phyloP scores from a whole-genome alignment of 2,329 filamentous ascomycete species.

The Magnaporthiopsis rhizophila region DNA sequence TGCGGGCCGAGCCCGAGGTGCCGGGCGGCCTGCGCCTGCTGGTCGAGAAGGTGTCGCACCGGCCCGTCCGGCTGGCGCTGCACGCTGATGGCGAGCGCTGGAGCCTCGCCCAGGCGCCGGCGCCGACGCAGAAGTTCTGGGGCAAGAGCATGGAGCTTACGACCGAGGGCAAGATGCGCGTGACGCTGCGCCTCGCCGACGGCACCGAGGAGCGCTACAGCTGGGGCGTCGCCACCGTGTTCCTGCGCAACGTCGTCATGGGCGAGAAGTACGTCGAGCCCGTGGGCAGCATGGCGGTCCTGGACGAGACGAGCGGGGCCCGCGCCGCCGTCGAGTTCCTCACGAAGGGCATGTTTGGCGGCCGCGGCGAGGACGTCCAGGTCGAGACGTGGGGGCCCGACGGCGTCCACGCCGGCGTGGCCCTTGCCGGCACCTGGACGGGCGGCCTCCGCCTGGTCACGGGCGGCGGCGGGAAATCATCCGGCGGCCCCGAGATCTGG shows the following conservation, averaged over 20 bases:
- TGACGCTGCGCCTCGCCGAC: constrained; percentile 60
- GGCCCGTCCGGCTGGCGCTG: constrained; percentile 85
- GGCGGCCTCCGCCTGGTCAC: constrained; percentile 54
- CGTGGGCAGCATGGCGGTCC: constrained; percentile 78
- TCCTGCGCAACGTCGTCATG: constrained; percentile 91
- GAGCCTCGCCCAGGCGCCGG: constrained; percentile 81
- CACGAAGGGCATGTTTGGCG: constrained; percentile 93
- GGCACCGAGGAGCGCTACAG: constrained; percentile 68
- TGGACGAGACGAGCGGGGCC: constrained; percentile 75
- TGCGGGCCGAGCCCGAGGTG: constrained; percentile 70
- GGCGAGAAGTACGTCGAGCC: constrained; percentile 98
- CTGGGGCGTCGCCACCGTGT: constrained; percentile 82
- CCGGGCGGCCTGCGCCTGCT: constrained; percentile 81
- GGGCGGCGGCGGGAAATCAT: constrained; percentile 24
- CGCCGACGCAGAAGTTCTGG: constrained; percentile 96
- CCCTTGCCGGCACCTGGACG: constrained; percentile 81
- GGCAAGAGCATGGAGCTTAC: constrained; percentile 93
- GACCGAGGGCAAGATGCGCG: constrained; percentile 77
- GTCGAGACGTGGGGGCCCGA: constrained; percentile 64
- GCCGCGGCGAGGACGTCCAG: constrained; percentile 80
- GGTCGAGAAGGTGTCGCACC: constrained; percentile 92
- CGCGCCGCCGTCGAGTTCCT: constrained; percentile 88
- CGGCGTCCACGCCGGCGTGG: constrained; percentile 57
- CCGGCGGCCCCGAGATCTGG: constrained; percentile 66
- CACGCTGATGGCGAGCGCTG: constrained; percentile 82